Conservation (phyloP, 2,329 filamentous ascomycete genomes). For the Leptographium flavum region DNA sequence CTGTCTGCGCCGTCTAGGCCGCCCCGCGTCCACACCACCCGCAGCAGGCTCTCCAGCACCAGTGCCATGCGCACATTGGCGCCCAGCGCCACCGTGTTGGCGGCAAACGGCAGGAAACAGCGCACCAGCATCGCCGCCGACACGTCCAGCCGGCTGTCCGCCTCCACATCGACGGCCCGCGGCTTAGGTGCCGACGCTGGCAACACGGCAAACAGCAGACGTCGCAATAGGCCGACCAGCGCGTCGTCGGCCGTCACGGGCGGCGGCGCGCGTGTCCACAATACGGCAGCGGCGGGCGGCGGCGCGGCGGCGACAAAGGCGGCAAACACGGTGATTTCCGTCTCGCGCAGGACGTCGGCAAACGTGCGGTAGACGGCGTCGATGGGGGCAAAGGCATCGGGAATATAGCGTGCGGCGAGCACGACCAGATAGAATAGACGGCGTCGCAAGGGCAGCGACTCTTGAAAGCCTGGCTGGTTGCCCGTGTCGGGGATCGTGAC, state of each 20-base stretch:
- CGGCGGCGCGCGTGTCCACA: slow-evolving; percentile 7
- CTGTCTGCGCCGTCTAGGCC: slow-evolving; percentile 15
- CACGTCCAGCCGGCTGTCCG: slow-evolving; percentile 24
- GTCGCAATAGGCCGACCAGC: slow-evolving; percentile 29
- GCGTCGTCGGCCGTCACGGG: slow-evolving; percentile 14
- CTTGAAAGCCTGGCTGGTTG: slow-evolving; percentile 13
- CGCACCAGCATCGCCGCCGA: slow-evolving; percentile 32
- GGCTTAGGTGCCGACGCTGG: slow-evolving; percentile 29
- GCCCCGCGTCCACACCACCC: slow-evolving; percentile 30
- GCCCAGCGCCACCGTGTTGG: slow-evolving; percentile 41
- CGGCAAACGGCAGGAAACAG: slow-evolving; percentile 52
- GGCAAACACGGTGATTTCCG: slow-evolving; percentile 43
- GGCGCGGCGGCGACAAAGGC: slow-evolving; percentile 30
- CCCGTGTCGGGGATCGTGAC: slow-evolving; percentile 15
- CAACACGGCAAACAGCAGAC: slow-evolving; percentile 29
- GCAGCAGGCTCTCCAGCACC: slow-evolving; percentile 49
- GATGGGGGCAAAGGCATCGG: slow-evolving; percentile 23
- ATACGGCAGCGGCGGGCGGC: slow-evolving; percentile 13
- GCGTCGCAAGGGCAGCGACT: slow-evolving; percentile 47
- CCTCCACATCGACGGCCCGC: slow-evolving; percentile 21
- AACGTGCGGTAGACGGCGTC: slow-evolving; percentile 45
- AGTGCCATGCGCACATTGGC: slow-evolving; percentile 65
- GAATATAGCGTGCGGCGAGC: slow-evolving; percentile 30
- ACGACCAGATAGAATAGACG: slow-evolving; percentile 47
- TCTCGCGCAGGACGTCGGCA: slow-evolving; percentile 37